phyloP scores from a whole-genome alignment of 2,329 filamentous ascomycete species.

The Fusarium buharicum region DNA sequence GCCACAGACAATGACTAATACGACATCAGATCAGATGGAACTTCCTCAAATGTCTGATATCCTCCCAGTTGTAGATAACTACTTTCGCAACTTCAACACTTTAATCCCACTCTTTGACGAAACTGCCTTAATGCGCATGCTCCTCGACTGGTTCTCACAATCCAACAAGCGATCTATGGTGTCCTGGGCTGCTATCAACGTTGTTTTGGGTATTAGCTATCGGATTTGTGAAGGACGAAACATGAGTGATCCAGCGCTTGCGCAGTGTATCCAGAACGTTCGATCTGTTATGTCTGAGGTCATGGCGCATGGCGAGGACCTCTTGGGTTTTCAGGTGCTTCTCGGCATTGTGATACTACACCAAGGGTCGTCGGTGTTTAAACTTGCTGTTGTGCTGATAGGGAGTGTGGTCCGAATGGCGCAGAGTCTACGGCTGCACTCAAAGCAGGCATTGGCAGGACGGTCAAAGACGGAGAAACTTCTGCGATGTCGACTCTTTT shows the following conservation, averaged over 20 bases:
- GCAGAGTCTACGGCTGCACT: conserved; percentile 49
- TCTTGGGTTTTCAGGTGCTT: conserved; percentile 49
- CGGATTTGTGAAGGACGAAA: conserved; percentile 35
- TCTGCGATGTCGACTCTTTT: conserved; percentile 50
- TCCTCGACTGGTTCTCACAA: conserved; percentile 49
- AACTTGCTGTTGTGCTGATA: conserved; percentile 48
- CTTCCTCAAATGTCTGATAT: conserved; percentile 33
- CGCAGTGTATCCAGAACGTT: conserved; percentile 47
- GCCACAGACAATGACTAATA: neutral
- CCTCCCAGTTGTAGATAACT: conserved; percentile 34
- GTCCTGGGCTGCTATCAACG: conserved; percentile 50
- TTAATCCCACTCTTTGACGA: conserved; percentile 51
- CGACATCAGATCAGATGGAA: conserved; percentile 13
- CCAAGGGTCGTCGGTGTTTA: conserved; percentile 47
- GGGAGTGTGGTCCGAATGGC: conserved; percentile 49
- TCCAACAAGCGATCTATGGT: conserved; percentile 31
- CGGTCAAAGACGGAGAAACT: conserved; percentile 9
- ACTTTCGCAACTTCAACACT: conserved; percentile 34
- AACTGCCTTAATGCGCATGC: conserved; percentile 48
- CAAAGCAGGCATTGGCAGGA: conserved; percentile 21
- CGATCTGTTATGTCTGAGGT: conserved; percentile 49
- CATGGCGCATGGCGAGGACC: conserved; percentile 46
- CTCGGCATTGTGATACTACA: conserved; percentile 50
- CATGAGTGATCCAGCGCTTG: conserved; percentile 29
- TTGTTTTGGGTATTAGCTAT: conserved; percentile 50